These are phyloP conservation scores for Anisodus tanguticus DNA, from an alignment of 257 asterid species.

Conservation along the genomic window DNA sequence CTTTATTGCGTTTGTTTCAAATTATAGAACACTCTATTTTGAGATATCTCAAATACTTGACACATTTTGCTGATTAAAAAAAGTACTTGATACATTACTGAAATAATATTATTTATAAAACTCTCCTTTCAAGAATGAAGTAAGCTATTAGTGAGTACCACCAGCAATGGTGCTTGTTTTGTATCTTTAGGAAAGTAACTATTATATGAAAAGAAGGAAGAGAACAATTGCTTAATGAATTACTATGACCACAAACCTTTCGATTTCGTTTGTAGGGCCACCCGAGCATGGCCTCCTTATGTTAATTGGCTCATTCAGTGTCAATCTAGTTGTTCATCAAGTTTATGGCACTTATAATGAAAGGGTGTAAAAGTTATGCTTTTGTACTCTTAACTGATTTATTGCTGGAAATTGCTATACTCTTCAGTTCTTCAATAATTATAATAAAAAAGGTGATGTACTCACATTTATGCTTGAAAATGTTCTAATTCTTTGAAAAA, in stretches of 20 bases:
- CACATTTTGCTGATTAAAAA: not conserved
- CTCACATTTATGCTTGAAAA: not conserved
- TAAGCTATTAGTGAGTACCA: not conserved
- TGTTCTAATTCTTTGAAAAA: not conserved
- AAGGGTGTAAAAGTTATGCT: not conserved
- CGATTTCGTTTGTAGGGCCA: not conserved
- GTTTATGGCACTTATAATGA: not conserved
- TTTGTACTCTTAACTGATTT: not conserved
- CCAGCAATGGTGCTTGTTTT: not conserved
- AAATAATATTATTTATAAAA: not conserved
- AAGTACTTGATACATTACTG: not conserved
- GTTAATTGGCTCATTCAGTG: not conserved
- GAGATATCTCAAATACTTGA: not conserved
- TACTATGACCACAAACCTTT: not conserved
- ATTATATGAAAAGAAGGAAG: not conserved
- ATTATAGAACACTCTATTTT: not conserved
- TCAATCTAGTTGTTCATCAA: not conserved
- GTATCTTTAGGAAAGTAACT: not conserved
- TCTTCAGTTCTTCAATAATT: not conserved
- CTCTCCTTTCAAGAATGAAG: constrained; percentile 4
- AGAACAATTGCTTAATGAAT: not conserved
- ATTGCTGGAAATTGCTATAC: not conserved
- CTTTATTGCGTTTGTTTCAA: not conserved
- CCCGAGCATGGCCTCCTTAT: constrained; percentile 4
- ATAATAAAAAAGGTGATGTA: not conserved